Base-by-base conservation (phyloP, 768 basidiomycete genomes). In the Serpula lacrymans region DNA sequence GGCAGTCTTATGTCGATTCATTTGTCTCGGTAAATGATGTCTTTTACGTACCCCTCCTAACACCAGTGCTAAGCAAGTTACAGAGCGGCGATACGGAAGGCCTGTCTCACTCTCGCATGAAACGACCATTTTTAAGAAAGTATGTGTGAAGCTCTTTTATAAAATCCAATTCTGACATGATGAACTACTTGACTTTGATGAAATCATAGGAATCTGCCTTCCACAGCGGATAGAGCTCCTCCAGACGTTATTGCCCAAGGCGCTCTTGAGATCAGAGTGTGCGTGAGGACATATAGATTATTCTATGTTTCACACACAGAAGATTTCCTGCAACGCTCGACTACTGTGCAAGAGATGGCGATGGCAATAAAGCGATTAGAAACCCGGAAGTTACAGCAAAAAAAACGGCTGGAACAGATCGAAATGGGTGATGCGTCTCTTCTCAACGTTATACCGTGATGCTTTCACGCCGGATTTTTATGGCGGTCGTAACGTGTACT, bases 261-360 rank as follows among this genome's bases (percentile, higher is more conserved):
- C 23, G 74, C 74, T 3, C 71, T 94, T 13, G 87, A 90, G 60
- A 87, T 89, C 57, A 84, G 84, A 47, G 77, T 96, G 42, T 95
- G 93, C 61, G 73, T 90, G 25, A 73, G 82, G 43, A 88, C 84
- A 7, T 91, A 91, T 59, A 73, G 84, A 24, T 62, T 91, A 11
- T 92, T 93, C 69, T 91, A 80, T 57, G 85, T 86, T 5, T 68
- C 85, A 2, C 55, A 68, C 18, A 81, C 80, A 32, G 85, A 84
- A 49, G 85, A 86, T 46, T 71, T 74, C 42, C 60, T 84, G 40
- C 76, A 72, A 67, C 74, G 72, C 40, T 53, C 68, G 11, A 60
- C 68, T 17, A 58, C 59, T 1, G 55, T 60, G 18, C 68, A 65
- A 1, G 77, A 79, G 48, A 58, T 58, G 21, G 64, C 64, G 34